phyloP scores from a whole-genome alignment of 306 rosid genomes.

The Gleditsia sinensis region DNA sequence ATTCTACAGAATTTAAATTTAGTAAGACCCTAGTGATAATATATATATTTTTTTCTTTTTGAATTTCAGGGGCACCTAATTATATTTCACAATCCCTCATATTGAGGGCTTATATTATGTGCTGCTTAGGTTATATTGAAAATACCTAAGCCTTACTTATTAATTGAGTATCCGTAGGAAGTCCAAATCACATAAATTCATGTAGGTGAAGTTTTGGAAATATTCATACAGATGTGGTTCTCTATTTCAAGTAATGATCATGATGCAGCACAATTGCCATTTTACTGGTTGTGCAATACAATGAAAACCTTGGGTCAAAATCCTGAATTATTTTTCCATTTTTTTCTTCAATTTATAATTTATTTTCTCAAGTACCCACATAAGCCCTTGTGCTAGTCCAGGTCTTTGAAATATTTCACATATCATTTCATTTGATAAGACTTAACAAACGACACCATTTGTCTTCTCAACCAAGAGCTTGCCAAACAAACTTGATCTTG shows the following conservation, averaged over 20 bases:
- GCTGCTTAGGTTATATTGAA: background rate
- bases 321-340: background rate
- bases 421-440: background rate
- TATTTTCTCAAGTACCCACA: background rate
- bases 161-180: background rate
- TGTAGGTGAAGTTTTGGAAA: background rate
- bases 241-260: background rate
- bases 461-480: constrained; percentile 3
- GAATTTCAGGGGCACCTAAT: background rate
- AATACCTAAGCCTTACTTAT: background rate
- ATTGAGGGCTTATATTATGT: background rate
- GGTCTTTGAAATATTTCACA: constrained; percentile 1
- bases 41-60: background rate
- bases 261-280: background rate
- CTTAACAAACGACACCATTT: background rate
- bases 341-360: background rate
- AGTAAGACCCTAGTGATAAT: background rate
- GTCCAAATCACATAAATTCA: background rate
- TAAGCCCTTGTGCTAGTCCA: background rate
- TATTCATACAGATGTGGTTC: background rate
- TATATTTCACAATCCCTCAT: background rate
- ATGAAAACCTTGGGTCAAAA: background rate
- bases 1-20: background rate
- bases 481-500: constrained; percentile 11
- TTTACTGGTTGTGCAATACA: background rate